These are phyloP conservation scores for Fraxinus velutina DNA, from an alignment of 305 asterid species.

Conservation along the genomic window DNA sequence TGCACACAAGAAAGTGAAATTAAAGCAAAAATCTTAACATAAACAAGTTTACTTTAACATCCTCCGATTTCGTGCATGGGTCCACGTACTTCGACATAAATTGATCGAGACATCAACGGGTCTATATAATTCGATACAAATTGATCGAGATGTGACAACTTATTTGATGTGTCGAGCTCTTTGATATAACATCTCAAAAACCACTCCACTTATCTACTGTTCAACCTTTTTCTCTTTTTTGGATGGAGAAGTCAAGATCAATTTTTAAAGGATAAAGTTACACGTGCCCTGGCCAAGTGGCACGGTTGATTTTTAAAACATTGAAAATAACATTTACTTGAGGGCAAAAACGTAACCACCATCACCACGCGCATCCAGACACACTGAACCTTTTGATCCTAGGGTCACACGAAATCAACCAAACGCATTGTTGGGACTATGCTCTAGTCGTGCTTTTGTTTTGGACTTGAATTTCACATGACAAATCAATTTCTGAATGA, in stretches of 20 bases:
- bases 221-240: background rate
- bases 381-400: background rate
- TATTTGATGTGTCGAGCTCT: background rate
- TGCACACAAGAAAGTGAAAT: background rate
- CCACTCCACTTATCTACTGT: no score
- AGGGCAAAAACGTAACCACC: background rate
- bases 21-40: background rate
- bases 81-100: background rate
- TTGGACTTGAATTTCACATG: background rate
- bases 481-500: background rate
- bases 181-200: background rate
- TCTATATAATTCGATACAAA: background rate
- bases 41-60: background rate
- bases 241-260: no score
- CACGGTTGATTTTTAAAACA: background rate
- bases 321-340: no score
- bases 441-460: background rate
- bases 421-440: background rate
- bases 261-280: no score
- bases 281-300: background rate
- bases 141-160: background rate
- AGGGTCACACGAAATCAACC: background rate
- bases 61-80: background rate
- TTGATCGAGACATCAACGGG: background rate
- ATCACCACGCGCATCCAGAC: background rate